phyloP scores from a whole-genome alignment of 2,329 filamentous ascomycete species.

The Colletotrichum sp. region DNA sequence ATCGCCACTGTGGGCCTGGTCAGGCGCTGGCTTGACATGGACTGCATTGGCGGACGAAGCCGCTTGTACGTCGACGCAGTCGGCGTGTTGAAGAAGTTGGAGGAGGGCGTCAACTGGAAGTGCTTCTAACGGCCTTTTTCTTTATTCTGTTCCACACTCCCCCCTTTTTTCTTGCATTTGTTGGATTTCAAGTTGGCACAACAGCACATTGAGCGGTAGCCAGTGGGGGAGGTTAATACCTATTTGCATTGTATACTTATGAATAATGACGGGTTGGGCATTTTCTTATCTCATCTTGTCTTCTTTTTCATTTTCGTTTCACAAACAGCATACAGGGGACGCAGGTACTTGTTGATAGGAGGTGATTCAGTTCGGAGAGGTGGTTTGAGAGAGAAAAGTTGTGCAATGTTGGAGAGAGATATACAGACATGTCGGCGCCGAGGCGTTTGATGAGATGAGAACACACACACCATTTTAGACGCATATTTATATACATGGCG shows the following conservation, averaged over 20 bases:
- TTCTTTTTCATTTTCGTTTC: neutral
- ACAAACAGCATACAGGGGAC: neutral
- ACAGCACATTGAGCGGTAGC: neutral
- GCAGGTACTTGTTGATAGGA: neutral
- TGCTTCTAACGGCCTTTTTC: constrained; percentile 8
- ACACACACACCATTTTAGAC: neutral
- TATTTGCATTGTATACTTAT: constrained; percentile 7
- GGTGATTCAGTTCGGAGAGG: neutral
- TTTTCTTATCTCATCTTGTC: neutral
- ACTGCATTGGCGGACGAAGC: constrained; percentile 53
- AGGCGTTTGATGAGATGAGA: neutral
- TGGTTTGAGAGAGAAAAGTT: neutral
- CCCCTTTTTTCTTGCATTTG: neutral
- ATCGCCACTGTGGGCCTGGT: constrained; percentile 53
- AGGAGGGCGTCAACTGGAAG: constrained; percentile 37
- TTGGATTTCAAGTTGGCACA: neutral
- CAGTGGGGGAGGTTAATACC: neutral
- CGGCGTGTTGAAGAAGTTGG: constrained; percentile 55
- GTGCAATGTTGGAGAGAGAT: neutral
- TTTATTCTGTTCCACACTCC: neutral
- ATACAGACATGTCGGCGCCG: neutral
- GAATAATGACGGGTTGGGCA: neutral
- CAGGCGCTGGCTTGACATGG: constrained; percentile 49
- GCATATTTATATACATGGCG: neutral
- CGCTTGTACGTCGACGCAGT: constrained; percentile 59